Conservation (phyloP, 202 grass and related monocot genomes). For the Brachypodium distachyon region DNA sequence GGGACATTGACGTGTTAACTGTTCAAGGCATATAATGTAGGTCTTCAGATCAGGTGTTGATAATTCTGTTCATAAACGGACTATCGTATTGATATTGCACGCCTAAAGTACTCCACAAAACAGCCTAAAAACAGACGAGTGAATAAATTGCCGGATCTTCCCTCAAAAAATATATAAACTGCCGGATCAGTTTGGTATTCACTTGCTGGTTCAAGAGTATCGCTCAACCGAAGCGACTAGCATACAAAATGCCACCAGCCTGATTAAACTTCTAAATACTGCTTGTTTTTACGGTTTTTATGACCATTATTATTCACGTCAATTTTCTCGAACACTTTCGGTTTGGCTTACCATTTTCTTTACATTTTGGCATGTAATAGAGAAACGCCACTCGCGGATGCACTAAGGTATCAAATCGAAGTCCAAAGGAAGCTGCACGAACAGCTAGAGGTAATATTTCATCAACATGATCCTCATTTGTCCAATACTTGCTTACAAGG, state of each 20-base stretch:
- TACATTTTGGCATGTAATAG: slow-evolving; percentile 18
- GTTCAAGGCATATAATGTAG: background rate
- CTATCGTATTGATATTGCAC: background rate
- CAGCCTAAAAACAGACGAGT: background rate
- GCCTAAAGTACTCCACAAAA: background rate
- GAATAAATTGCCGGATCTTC: background rate
- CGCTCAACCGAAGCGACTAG: background rate
- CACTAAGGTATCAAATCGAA: slow-evolving; percentile 74
- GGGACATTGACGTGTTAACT: background rate
- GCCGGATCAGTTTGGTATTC: too few relatives aligned
- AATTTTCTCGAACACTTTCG: background rate
- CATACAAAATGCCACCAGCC: background rate
- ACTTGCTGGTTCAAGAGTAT: background rate
- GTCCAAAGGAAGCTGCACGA: slow-evolving; percentile 74
- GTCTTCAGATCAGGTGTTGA: background rate
- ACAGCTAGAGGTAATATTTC: slow-evolving; percentile 61
- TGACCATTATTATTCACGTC: background rate
- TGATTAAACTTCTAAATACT: background rate
- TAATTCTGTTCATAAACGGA: background rate
- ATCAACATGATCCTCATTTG: background rate
- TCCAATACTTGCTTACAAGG: background rate
- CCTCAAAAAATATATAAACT: too few relatives aligned
- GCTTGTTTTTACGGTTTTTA: background rate
- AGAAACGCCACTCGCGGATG: slow-evolving; percentile 67
- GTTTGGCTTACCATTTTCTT: background rate